Evolutionary conservation across 768 basidiomycete genomes (phyloP), one percentile per base, ranked within the genome.

Genomic region (Guyanaporus albipodus): DNA sequence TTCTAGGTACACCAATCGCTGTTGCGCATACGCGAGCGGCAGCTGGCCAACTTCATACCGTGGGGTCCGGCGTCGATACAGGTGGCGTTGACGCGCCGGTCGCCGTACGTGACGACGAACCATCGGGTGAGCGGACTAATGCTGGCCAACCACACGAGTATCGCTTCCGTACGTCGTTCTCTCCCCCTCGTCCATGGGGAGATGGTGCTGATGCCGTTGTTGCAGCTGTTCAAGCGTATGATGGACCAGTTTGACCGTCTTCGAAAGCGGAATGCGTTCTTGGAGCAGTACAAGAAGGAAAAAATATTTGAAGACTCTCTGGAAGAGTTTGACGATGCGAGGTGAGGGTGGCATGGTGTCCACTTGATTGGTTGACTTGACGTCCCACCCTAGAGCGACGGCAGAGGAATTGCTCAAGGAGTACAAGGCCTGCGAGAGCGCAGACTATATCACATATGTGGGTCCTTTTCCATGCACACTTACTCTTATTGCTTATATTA

Each of bases 51-150:
- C 62, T 98, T 99, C 66, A 97, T 99, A 52, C 96, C 96, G 6
- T 99, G 96, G 96, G 96, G 96, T 11, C 96, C 96, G 1, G 94
- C 94, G 5, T 94, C 92, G 28, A 95, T 96, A 58, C 96, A 99
- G 68, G 95, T 99, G 7, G 95, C 96, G 6, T 70, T 97, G 49
- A 96, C 94, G 2, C 83, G 90, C 48, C 84, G 80, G 57, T 93
- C 91, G 14, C 93, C 92, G 6, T 95, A 95, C 60, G 72, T 96
- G 43, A 75, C 82, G 5, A 83, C 88, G 31, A 88, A 85, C 58
- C 93, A 99, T 66, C 86, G 94, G 11, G 94, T 98, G 46, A 97
- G 94, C 64, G 95, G 95, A 0, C 75, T 99, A 41, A 98, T 99
- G 96, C 79, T 99, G 40, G 96, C 94, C 9, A 99, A 99, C 59